Evolutionary conservation across 169 alveolate genomes (phyloP), one percentile per base, ranked within the genome.

Genomic region (Plasmodium adleri): DNA sequence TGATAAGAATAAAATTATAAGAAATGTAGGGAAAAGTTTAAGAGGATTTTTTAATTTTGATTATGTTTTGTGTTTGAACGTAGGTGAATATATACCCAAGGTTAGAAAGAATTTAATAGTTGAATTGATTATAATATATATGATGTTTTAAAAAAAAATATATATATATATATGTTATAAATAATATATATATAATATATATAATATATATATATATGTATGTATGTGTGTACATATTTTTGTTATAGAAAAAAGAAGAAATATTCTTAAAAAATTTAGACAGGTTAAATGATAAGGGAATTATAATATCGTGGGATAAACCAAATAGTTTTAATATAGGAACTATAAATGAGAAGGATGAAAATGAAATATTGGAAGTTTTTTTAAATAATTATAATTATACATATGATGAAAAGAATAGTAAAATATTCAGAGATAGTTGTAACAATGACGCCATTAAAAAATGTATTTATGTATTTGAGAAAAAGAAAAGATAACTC

Each of bases 21-120:
- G 26, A 64, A 76, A 50, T 20, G 22, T 22, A 13, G 39, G 43
- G 28, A 28, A 76, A 9, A 64, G 45, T 12, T 26, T 58, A 20
- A 15, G 50, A 45, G 20, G 45, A 12, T 49, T 64, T 52, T 70
- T 78, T 24, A 56, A 24, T 13, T 78, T 78, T 52, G 90, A 78
- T 70, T 78, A 78, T 59, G 90, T 52, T 13, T 60, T 78, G 26
- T 78, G 90, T 45, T 66, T 78, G 24, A 78, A 78, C 26, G 90
- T 78, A 28, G 90, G 90, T 12, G 90, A 78, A 71, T 78, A 78
- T 10, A 78, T 78, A 13, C 90, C 90, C 7, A 64, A 78, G 80
- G 90, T 78, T 12, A 72, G 24, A n/a, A 1, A 47, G 54, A 32
- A 32, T 32, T 32, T 32, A 0, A 32, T 32, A 32, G 45, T 32